These are phyloP conservation scores for Ascochyta lentis DNA, from an alignment of 2,329 filamentous ascomycete species.

Conservation along the genomic window DNA sequence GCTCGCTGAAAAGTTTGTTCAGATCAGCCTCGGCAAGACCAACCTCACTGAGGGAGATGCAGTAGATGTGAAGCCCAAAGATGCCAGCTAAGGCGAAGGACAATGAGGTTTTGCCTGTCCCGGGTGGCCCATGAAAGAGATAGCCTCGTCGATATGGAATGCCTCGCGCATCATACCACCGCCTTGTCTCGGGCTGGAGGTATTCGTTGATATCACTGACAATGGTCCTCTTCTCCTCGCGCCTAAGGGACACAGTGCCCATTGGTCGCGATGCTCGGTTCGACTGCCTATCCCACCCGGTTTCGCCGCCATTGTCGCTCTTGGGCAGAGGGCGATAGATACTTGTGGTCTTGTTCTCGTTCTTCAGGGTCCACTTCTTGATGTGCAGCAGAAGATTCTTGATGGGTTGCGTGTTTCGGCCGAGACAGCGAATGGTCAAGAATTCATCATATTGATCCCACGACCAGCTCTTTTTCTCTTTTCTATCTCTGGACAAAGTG, in stretches of 20 bases:
- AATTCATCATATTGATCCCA: constrained; percentile 48
- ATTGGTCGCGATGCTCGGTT: constrained; percentile 72
- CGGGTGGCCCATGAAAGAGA: constrained; percentile 79
- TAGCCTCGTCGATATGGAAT: constrained; percentile 88
- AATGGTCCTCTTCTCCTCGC: constrained; percentile 68
- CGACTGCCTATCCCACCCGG: constrained; percentile 51
- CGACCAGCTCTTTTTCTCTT: constrained; percentile 37
- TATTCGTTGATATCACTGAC: constrained; percentile 80
- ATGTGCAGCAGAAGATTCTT: constrained; percentile 55
- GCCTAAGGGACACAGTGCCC: constrained; percentile 76
- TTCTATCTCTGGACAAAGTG: constrained; percentile 50
- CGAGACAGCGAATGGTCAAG: constrained; percentile 56
- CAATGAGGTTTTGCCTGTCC: constrained; percentile 73
- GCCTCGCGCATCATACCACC: constrained; percentile 85
- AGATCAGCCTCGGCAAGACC: constrained; percentile 73
- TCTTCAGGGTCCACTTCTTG: constrained; percentile 53
- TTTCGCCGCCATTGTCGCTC: constrained; percentile 40
- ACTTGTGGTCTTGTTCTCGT: constrained; percentile 53
- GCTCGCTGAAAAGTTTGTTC: constrained; percentile 51
- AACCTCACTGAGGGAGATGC: constrained; percentile 65
- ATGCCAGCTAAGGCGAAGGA: constrained; percentile 54
- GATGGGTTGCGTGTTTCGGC: constrained; percentile 57
- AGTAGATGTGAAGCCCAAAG: constrained; percentile 56
- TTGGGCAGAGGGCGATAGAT: constrained; percentile 53
- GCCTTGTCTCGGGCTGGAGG: constrained; percentile 70